Conservation (phyloP, 2,329 filamentous ascomycete genomes). For the Verticillium albo-atrum region DNA sequence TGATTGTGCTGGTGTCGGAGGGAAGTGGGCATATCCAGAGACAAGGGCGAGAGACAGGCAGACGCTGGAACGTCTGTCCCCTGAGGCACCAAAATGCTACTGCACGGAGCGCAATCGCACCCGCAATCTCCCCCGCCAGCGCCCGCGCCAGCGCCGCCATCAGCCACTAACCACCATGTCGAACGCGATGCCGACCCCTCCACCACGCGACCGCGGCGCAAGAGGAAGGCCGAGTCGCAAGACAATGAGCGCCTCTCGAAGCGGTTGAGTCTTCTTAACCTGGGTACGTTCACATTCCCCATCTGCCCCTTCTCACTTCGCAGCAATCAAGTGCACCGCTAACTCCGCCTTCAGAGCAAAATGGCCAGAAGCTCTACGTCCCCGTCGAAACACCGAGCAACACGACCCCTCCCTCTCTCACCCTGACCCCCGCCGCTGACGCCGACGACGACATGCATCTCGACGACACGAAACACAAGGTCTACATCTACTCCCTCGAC, state of each 20-base stretch:
- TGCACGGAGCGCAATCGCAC: conserved; percentile 27
- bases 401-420: conserved; percentile 9
- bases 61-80: background rate
- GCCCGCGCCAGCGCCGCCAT: conserved; percentile 2
- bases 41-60: background rate
- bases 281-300: conserved; percentile 53
- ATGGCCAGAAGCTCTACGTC: conserved; percentile 61
- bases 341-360: conserved; percentile 43
- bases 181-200: conserved; percentile 2
- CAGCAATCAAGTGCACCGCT: conserved; percentile 7
- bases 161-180: conserved; percentile 6
- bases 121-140: conserved; percentile 13
- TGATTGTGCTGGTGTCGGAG: background rate
- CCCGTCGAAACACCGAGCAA: conserved; percentile 49
- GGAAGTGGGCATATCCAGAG: background rate
- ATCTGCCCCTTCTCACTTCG: conserved; percentile 5
- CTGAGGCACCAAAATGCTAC: conserved; percentile 22
- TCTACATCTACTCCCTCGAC: conserved; percentile 89
- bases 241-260: conserved; percentile 76
- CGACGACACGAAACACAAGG: conserved; percentile 79
- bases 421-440: conserved; percentile 9
- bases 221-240: conserved; percentile 57
- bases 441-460: conserved; percentile 69
- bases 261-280: conserved; percentile 73
- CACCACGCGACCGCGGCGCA: conserved; percentile 29